Percentiles rank a stretch among this genome's conserved stretches.
Conservation (phyloP, 73 alveolate genomes). For the Paramecium caudatum region DNA sequence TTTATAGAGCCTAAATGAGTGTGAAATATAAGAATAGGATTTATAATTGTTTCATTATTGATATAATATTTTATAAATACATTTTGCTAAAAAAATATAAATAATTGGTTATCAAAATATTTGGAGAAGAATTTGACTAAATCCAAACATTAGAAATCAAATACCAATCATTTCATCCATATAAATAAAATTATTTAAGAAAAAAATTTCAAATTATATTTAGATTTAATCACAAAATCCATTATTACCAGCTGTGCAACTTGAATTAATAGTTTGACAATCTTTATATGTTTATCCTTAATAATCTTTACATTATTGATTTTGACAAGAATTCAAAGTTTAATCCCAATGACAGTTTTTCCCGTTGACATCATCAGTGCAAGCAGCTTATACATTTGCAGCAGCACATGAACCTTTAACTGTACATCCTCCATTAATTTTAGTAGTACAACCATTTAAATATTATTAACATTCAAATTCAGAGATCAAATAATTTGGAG, state of each 20-base stretch:
- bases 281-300: neutral
- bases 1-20: too few species aligned
- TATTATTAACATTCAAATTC: neutral
- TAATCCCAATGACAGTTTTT: neutral
- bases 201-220: too few species aligned
- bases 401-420: constrained; percentile 16
- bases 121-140: too few species aligned
- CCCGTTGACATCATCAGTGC: neutral
- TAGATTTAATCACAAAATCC: neutral
- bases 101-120: too few species aligned
- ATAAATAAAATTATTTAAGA: too few species aligned
- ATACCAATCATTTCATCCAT: too few species aligned
- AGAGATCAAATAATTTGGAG: neutral
- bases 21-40: too few species aligned
- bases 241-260: constrained; percentile 12
- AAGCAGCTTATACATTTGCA: neutral
- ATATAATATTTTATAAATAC: too few species aligned
- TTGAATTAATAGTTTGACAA: neutral
- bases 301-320: constrained; percentile 21
- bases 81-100: too few species aligned
- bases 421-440: constrained; percentile 58
- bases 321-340: neutral
- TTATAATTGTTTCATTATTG: too few species aligned
- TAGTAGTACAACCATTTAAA: neutral
- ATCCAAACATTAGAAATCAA: too few species aligned